Evolutionary conservation across 768 basidiomycete species (phyloP), one percentile per base, ranked within the genome.

Genomic region (Kwoniella sp.): DNA sequence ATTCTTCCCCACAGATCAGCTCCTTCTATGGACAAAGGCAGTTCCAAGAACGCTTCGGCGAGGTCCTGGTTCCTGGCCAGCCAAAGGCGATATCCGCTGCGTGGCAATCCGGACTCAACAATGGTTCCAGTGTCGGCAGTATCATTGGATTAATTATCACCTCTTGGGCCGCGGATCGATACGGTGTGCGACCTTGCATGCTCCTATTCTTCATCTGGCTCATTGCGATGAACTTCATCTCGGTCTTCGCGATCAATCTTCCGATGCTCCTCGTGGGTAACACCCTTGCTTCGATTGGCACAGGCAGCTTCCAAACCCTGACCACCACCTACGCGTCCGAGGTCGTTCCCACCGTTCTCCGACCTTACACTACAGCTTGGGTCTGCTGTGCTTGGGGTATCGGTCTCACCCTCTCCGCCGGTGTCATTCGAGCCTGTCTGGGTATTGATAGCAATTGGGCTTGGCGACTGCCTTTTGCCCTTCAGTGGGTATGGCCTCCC

Each of bases 71-170:
- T 13, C 52, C 53, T 29, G 67, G 41, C 20, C 41, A 63, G 28
- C 30, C 29, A 2, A 61, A 67, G 29, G 41, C 47, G 30, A 69
- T 69, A 51, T 66, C 74, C 8, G 74, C 81, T 0, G 68, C 69
- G 0, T 81, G 81, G 82, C 82, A 82, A 37, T 71, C 79, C 7
- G 78, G 72, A 4, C 61, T 82, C 8, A 61, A 66, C 34, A 77
- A 79, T 66, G 75, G 71, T 1, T 68, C 73, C 30, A 61, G 74
- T 17, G 71, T 72, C 51, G 79, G 81, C 37, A 73, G 73, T 34
- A 73, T 81, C 54, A 47, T 77, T 26, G 67, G 70, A n/a, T 53
- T 72, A 9, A 26, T 66, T 54, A 30, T 72, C 61, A 69, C 64
- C 29, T 59, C 56, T 2, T 72, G 52, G 53, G 38, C 56, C 2